A percentile compares a stretch with the other conserved stretches of the same genome.
These are phyloP conservation scores for Plenodomus lindquistii DNA, from an alignment of 2,329 filamentous ascomycete species.

Conservation along the genomic window DNA sequence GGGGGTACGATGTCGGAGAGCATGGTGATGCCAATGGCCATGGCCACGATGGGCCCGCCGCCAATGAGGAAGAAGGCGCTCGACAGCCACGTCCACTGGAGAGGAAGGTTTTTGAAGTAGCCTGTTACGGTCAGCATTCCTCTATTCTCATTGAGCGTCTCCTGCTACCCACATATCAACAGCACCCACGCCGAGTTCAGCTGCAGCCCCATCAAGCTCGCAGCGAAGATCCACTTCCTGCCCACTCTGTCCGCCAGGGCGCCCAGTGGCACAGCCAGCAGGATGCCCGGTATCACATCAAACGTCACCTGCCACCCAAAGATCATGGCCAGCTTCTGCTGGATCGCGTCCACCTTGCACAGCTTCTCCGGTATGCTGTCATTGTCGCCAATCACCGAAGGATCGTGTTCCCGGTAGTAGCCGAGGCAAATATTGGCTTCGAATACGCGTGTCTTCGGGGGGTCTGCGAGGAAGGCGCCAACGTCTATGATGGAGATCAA, in stretches of 20 bases:
- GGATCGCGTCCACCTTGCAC: constrained; percentile 55
- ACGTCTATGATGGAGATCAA: constrained; percentile 53
- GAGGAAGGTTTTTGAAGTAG: constrained; percentile 45
- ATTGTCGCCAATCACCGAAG: constrained; percentile 47
- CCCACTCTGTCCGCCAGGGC: constrained; percentile 54
- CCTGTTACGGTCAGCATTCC: constrained; percentile 20
- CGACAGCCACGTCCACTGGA: constrained; percentile 55
- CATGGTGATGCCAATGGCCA: constrained; percentile 56
- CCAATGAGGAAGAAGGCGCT: constrained; percentile 52
- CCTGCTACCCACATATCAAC: constrained; percentile 33
- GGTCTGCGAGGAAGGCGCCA: constrained; percentile 49
- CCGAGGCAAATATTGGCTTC: constrained; percentile 55
- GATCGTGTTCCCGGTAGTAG: constrained; percentile 49
- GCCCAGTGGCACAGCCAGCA: constrained; percentile 55
- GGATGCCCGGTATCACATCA: constrained; percentile 48
- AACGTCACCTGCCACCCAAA: constrained; percentile 57
- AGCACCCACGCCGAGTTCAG: constrained; percentile 37
- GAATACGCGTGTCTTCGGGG: constrained; percentile 53
- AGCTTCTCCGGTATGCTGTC: constrained; percentile 52
- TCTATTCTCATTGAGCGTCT: neutral
- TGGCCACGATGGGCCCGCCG: constrained; percentile 53
- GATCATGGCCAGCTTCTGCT: constrained; percentile 54
- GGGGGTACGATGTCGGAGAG: constrained; percentile 55
- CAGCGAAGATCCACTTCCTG: constrained; percentile 50
- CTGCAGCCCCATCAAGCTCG: constrained; percentile 49